Base-by-base conservation (phyloP, 768 basidiomycete species). In the Rhizopogon sp. region DNA sequence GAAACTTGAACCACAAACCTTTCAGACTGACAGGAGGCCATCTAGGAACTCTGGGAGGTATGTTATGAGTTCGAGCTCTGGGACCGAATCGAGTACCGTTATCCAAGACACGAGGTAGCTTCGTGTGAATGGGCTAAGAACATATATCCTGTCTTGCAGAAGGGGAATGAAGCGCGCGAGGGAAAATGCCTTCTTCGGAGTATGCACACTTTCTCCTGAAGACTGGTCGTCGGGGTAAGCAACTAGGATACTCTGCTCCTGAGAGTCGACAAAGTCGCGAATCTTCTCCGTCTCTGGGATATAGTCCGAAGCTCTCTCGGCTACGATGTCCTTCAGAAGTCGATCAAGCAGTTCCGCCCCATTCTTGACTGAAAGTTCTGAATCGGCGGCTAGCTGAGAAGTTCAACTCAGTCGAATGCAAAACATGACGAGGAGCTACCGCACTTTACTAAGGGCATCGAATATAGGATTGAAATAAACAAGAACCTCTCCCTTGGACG, bases 391-490 rank as follows among this genome's bases (percentile, higher is more conserved):
- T 56, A 99, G 90, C 96, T 98, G 64, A 17, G 53, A 39, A 11
- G 55, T 31, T 49, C 47, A 31, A 6, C 11, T 65, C 47, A 62
- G 52, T 25, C 43, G 39, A 28, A 58, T 20, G 59, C 43, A 49
- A 51, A n/a, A 39, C 47, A 53, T 52, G 28, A 52, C 17, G 16
- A 37, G 40, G 39, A 35, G 43, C 17, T 39, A 25, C 22, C 63
- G 55, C 63, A 95, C 96, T 79, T 98, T 98, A 78, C 92, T 94
- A 58, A 98, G 78, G 1, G 94, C 89, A 71, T 98, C 97, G 63
- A 99, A 99, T 53, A 98, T 93, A 55, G 95, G 93, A 66, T 99
- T 99, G 76, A 98, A 99, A 68, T 95, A 97, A 13, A 98, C 84
- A 55, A 99, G 75, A 33, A 98, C 87, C 70, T 98, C 96, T 39